Evolutionary conservation across 768 basidiomycete genomes (phyloP).

Genomic region (Suillus fuscotomentosus): DNA sequence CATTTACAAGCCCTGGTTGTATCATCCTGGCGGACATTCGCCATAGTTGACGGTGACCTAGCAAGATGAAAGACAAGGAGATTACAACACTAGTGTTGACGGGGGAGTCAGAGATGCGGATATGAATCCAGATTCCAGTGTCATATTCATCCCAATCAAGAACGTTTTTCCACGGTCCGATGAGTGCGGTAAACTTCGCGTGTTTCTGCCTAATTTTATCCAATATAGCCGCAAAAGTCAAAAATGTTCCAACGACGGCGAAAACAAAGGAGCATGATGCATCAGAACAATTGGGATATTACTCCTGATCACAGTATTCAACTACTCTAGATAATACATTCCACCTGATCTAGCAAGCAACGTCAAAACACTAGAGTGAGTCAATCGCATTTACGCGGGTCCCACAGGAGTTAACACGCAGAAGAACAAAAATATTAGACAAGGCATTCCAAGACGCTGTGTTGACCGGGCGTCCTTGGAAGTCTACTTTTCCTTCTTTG

Average conservation of each 20-base stretch:
- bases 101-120: constrained; percentile 20
- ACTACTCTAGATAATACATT: background rate
- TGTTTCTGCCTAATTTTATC: background rate
- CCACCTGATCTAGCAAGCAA: background rate
- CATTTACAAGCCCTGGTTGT: constrained; percentile 60
- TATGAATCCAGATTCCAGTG: constrained; percentile 29
- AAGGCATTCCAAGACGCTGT: background rate
- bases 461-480: background rate
- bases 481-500: constrained; percentile 54
- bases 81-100: constrained; percentile 25
- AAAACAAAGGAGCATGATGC: background rate
- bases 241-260: background rate
- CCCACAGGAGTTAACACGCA: constrained; percentile 14
- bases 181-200: background rate
- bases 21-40: constrained; percentile 16
- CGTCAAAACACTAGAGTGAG: background rate
- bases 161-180: constrained; percentile 22
- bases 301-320: background rate
- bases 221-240: background rate
- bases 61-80: constrained; percentile 16
- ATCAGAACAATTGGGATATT: background rate
- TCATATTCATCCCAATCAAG: constrained; percentile 22
- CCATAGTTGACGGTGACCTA: constrained; percentile 19
- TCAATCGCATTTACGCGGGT: background rate
- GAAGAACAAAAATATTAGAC: constrained; percentile 8